Percentiles rank a stretch among this genome's conserved stretches.
Evolutionary conservation across 2,329 filamentous ascomycete species (phyloP).

Genomic region (Fusarium anguioides): DNA sequence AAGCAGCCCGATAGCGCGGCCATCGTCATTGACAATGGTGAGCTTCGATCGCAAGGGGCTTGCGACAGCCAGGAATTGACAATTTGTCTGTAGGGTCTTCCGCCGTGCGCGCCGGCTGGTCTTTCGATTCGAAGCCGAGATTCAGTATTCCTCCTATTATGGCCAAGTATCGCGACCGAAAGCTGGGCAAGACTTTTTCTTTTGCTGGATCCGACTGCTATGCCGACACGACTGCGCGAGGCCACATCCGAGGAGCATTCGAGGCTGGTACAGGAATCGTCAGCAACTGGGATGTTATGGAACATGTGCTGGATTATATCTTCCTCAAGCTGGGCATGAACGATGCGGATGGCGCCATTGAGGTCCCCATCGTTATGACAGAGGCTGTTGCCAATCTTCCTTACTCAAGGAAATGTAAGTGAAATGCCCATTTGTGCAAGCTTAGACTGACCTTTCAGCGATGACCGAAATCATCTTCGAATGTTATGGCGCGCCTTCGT

Average conservation of each 20-base stretch:
- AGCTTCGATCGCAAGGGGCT: slow-evolving; percentile 28
- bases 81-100: slow-evolving; percentile 75
- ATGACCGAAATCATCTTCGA: slow-evolving; percentile 99
- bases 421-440: not conserved
- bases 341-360: slow-evolving; percentile 76
- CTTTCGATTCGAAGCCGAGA: slow-evolving; percentile 85
- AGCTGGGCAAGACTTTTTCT: slow-evolving; percentile 88
- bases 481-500: slow-evolving; percentile 88
- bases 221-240: slow-evolving; percentile 90
- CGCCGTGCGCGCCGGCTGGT: slow-evolving; percentile 92
- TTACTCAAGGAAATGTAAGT: slow-evolving; percentile 87
- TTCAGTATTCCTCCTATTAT: slow-evolving; percentile 88
- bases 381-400: slow-evolving; percentile 91
- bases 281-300: slow-evolving; percentile 98
- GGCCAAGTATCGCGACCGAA: slow-evolving; percentile 95
- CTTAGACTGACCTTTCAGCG: slow-evolving; percentile 62
- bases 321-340: slow-evolving; percentile 95
- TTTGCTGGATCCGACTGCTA: slow-evolving; percentile 95
- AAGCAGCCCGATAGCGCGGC: slow-evolving; percentile 70
- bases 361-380: slow-evolving; percentile 92
- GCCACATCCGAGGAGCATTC: slow-evolving; percentile 90
- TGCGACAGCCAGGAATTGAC: slow-evolving; percentile 36
- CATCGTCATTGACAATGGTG: slow-evolving; percentile 99
- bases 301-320: slow-evolving; percentile 91
- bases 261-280: slow-evolving; percentile 91